Conservation (phyloP, 23 red algal genomes). For the Agarophyton chilense region DNA sequence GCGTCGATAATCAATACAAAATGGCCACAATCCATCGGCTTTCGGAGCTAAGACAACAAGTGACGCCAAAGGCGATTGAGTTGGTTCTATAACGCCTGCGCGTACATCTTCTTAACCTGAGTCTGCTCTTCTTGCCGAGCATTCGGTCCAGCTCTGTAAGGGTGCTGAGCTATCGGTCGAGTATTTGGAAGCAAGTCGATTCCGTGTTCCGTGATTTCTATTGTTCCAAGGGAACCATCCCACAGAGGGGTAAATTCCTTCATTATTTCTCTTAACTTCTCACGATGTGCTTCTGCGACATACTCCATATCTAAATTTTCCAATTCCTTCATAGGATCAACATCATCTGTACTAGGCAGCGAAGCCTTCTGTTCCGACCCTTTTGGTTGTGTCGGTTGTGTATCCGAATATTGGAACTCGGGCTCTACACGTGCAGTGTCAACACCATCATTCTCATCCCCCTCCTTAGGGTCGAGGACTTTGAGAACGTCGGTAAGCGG, state of each 20-base stretch:
- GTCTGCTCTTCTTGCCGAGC: neutral
- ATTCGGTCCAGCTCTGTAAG: conserved; percentile 4
- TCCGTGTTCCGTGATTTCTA: neutral
- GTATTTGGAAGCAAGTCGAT: too few species aligned
- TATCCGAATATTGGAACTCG: too few species aligned
- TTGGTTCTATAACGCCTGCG: neutral
- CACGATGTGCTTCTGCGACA: neutral
- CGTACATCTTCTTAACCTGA: neutral
- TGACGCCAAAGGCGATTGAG: neutral
- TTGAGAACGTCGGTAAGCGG: too few species aligned
- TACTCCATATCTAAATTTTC: neutral
- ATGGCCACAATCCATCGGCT: neutral
- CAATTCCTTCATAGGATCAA: too few species aligned
- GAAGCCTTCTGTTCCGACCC: too few species aligned
- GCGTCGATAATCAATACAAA: neutral
- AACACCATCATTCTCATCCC: too few species aligned
- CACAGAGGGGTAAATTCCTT: neutral
- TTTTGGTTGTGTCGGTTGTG: too few species aligned
- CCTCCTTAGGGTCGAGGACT: too few species aligned
- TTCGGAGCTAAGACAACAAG: too few species aligned
- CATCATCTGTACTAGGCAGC: too few species aligned
- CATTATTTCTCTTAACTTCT: neutral
- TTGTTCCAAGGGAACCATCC: neutral
- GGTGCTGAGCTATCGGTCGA: too few species aligned
- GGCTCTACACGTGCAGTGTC: too few species aligned